Base-by-base conservation (phyloP, 2,329 filamentous ascomycete genomes). In the Lachnellula suecica region DNA sequence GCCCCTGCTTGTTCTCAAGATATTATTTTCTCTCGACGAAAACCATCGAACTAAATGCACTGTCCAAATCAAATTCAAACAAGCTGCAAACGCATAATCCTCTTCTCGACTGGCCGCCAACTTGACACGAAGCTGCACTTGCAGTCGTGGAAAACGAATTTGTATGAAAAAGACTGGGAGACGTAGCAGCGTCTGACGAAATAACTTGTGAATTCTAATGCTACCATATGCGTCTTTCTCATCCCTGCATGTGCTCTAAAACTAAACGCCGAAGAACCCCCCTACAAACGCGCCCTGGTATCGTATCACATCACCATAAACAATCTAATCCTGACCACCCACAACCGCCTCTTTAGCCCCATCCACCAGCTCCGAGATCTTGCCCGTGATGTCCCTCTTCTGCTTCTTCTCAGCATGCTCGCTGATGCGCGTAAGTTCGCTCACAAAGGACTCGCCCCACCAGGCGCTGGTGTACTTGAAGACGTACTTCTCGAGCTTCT, bases 381-480 rank as follows among this genome's bases (percentile, higher is more conserved):
- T 57, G n/a, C 51, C 46, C 4, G 51, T 51, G 20, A 46, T 49
- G 22, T 25, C 34, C 24, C 51, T 58, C 56, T 60, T 66, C 57
- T 61, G 54, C 52, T 67, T 66, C 53, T 65, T 64, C 38, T 64
- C 60, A 4, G 66, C 65, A 48, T 61, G 56, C 51, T 67, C 63
- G 46, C 64, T 66, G 44, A 68, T 69, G 20, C 59, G 56, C 2
- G 63, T 56, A 70, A 97, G 79, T 71, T 97, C 93, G 11, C 83
- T 82, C 46, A 97, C 91, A 68, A 97, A 97, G 60, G 88, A 92
- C 69, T 92, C 84, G 23, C 93, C 93, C 93, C 93, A 97, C 87
- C 94, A 97, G 9, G 92, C 89, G 69, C 90, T 95, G 1, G 94
- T 99, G 74, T 97, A 97, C 75, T 96, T 97, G 73, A 92, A 93